phyloP scores from a whole-genome alignment of 805 yeast genomes.

The Isabelozyma pseudorhagii region DNA sequence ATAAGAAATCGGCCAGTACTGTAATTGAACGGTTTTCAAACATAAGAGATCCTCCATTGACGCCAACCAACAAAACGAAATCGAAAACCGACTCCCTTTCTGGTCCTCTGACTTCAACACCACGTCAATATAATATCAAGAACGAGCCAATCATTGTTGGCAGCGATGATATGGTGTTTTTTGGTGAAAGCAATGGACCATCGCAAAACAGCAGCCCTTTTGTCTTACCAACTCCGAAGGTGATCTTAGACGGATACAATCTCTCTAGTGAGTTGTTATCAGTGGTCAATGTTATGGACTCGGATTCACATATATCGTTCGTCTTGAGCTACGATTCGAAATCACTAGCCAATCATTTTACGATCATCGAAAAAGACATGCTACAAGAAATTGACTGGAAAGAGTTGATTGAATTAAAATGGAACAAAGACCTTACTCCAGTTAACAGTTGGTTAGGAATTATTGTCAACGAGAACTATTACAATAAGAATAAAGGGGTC shows the following conservation, averaged over 20 bases:
- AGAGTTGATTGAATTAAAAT: conserved; percentile 72
- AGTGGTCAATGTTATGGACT: conserved; percentile 40
- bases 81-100: neutral
- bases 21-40: too few species aligned
- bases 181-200: neutral
- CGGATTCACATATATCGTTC: conserved; percentile 73
- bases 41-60: conserved; percentile 22
- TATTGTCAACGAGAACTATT: conserved; percentile 52
- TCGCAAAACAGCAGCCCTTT: conserved; percentile 2
- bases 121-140: conserved; percentile 7
- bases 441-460: conserved; percentile 83
- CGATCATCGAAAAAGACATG: conserved; percentile 82
- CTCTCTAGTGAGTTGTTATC: conserved; percentile 26
- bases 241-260: conserved; percentile 33
- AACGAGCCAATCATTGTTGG: neutral
- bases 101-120: conserved; percentile 9
- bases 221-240: conserved; percentile 21
- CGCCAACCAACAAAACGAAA: conserved; percentile 21
- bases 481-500: conserved; percentile 60
- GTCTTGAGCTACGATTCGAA: conserved; percentile 68
- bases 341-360: conserved; percentile 74
- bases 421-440: conserved; percentile 66
- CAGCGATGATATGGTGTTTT: neutral
- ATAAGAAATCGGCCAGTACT: conserved; percentile 3
- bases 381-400: conserved; percentile 88